These are phyloP conservation scores for Venturia oleaginea DNA, from an alignment of 2,329 filamentous ascomycete species.

Conservation along the genomic window DNA sequence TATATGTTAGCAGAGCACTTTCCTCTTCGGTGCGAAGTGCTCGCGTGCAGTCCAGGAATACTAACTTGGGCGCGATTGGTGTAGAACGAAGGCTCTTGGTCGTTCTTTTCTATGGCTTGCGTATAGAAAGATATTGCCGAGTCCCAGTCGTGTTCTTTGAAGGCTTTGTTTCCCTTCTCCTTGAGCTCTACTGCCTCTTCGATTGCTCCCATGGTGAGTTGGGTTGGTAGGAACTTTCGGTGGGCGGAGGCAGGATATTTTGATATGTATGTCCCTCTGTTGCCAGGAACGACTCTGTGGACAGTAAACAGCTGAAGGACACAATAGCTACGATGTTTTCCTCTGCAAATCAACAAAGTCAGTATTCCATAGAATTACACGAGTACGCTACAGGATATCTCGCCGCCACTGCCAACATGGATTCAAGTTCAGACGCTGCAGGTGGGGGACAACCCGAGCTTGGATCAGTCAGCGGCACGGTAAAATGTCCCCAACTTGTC, in stretches of 20 bases:
- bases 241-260: background rate
- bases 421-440: background rate
- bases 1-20: background rate
- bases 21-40: slow-evolving; percentile 14
- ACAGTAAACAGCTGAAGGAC: background rate
- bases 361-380: background rate
- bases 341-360: background rate
- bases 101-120: slow-evolving; percentile 76
- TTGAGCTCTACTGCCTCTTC: slow-evolving; percentile 78
- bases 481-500: background rate
- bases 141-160: slow-evolving; percentile 78
- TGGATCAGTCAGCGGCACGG: background rate
- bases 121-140: slow-evolving; percentile 74
- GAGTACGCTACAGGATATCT: background rate
- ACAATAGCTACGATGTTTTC: background rate
- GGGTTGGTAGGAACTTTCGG: background rate
- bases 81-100: slow-evolving; percentile 79
- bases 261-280: background rate
- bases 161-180: slow-evolving; percentile 90
- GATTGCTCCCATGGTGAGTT: slow-evolving; percentile 30
- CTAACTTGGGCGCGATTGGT: slow-evolving; percentile 89
- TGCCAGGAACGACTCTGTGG: background rate
- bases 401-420: background rate
- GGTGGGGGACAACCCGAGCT: background rate
- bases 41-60: slow-evolving; percentile 21